Evolutionary conservation across 345 rosid species (phyloP).

Genomic region (Laguncularia racemosa): DNA sequence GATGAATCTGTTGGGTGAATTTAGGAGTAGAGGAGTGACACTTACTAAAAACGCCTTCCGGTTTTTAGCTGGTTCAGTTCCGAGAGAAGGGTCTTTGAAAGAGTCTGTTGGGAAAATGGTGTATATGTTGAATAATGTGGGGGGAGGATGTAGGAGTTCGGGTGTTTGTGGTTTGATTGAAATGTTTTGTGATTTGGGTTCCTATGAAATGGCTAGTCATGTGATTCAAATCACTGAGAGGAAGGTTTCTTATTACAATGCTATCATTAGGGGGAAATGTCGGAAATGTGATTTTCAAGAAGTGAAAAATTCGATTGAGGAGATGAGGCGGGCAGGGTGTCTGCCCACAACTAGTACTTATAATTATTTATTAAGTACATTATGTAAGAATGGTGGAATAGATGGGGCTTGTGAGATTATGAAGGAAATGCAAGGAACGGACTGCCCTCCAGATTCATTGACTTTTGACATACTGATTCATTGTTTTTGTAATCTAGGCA

Average conservation of each 20-base stretch:
- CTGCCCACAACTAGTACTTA: slow-evolving; percentile 18
- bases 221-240: slow-evolving; percentile 26
- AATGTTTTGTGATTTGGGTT: slow-evolving; percentile 23
- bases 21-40: slow-evolving; percentile 10
- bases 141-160: slow-evolving; percentile 27
- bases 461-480: slow-evolving; percentile 44
- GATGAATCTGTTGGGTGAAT: slow-evolving; percentile 22
- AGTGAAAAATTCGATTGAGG: slow-evolving; percentile 19
- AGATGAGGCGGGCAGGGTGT: slow-evolving; percentile 31
- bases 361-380: slow-evolving; percentile 31
- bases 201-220: slow-evolving; percentile 31
- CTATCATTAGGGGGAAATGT: slow-evolving; percentile 28
- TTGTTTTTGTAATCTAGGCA: slow-evolving; percentile 16
- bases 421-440: slow-evolving; percentile 25
- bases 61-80: slow-evolving; percentile 21
- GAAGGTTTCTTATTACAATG: slow-evolving; percentile 25
- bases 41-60: slow-evolving; percentile 35
- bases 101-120: slow-evolving; percentile 20
- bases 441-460: slow-evolving; percentile 37
- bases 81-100: slow-evolving; percentile 11
- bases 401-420: slow-evolving; percentile 22
- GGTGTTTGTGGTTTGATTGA: slow-evolving; percentile 36
- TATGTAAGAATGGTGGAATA: slow-evolving; percentile 22
- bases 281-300: slow-evolving; percentile 22
- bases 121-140: slow-evolving; percentile 25